Evolutionary conservation across 805 yeast genomes (phyloP).

Genomic region (Clavispora santaluciae): DNA sequence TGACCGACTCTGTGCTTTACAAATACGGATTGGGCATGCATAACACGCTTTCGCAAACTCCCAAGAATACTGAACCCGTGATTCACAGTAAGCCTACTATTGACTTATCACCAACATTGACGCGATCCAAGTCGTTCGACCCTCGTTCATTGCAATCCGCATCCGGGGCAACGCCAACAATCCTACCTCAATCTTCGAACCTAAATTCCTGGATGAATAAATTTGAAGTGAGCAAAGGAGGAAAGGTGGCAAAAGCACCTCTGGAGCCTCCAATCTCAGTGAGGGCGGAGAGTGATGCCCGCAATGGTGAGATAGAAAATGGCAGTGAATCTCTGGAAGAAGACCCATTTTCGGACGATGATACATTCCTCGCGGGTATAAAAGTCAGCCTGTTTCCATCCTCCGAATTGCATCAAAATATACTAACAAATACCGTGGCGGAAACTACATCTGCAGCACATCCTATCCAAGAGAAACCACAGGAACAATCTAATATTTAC

Average conservation of each 20-base stretch:
- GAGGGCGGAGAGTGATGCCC: neutral
- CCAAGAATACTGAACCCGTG: slow-evolving; percentile 17
- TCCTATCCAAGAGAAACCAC: too few species aligned
- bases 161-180: neutral
- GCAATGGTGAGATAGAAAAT: neutral
- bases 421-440: neutral
- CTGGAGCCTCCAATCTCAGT: neutral
- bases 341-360: slow-evolving; percentile 31
- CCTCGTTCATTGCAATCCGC: slow-evolving; percentile 6
- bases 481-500: too few species aligned
- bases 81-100: slow-evolving; percentile 11
- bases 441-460: too few species aligned
- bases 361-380: slow-evolving; percentile 14
- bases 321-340: slow-evolving; percentile 5
- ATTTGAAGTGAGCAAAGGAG: slow-evolving; percentile 15
- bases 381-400: slow-evolving; percentile 7
- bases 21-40: slow-evolving; percentile 40
- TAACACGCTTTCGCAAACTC: slow-evolving; percentile 27
- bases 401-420: neutral
- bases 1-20: slow-evolving; percentile 32
- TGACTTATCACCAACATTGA: slow-evolving; percentile 28
- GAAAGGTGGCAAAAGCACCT: neutral
- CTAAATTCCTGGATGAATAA: slow-evolving; percentile 28
- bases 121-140: slow-evolving; percentile 35
- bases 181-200: slow-evolving; percentile 1